Base-by-base conservation (phyloP, 768 basidiomycete genomes). In the Tricholoma bakamatsutake region DNA sequence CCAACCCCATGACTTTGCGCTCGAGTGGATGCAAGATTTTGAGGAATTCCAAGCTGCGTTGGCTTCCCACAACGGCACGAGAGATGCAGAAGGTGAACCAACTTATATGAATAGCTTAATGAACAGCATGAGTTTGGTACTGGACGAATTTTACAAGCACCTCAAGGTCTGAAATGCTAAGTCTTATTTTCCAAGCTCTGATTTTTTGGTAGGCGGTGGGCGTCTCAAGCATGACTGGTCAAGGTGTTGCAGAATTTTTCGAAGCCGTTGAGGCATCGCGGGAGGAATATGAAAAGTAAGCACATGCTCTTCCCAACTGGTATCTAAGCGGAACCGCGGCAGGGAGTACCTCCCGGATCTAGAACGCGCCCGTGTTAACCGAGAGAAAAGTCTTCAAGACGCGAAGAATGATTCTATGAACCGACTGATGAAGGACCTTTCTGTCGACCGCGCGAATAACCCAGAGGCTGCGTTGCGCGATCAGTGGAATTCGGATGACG, bases 1-100 rank as follows among this genome's bases (percentile, higher is more conserved):
- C 3, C 81, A 90, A 66, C 77, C 87, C 2, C 93, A 98, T 67
- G 80, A 84, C 37, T 98, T 97, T 69, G 97, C 97, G 9, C 60
- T 97, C 28, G 93, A 95, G 59, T 99, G 97, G 97, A 98, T 98
- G 96, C 78, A 83, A 46, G 97, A 99, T 67, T 99, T 98, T 64
- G 96, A 99, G 69, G 83, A 82, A 24, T 99, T 98, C 72, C 97
- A 98, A 67, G 80, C 77, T 3, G 96, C 95, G 1, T 73, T 99
- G 53, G 83, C 88, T 3, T 76, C 85, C 1, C 85, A 90, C 64
- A 74, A 76, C 50, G 82, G 83, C 10, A 80, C 80, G 24, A 77
- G 80, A 52, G 87, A 90, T 67, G 77, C 85, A 4, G 88, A 94
- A 59, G 94, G 91, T 50, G 97, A 96, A 66, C 90, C 92, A 48